Conservation (phyloP, 306 rosid genomes). For the Oemleria cerasiformis region DNA sequence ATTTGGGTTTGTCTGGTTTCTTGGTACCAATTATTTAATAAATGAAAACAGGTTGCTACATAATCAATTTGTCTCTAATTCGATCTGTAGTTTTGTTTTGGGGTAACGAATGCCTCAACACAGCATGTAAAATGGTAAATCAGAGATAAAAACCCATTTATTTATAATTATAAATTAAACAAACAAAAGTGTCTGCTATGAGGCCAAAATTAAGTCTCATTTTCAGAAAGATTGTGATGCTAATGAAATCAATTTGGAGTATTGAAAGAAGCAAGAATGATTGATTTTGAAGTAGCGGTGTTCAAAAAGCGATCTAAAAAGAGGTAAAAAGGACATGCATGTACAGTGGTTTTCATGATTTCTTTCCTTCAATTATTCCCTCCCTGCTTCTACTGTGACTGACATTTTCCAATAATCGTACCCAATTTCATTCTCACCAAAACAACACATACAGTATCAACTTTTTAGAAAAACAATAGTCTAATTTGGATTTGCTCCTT, state of each 20-base stretch:
- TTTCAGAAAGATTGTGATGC: slow-evolving; percentile 11
- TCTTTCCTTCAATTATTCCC: slow-evolving; percentile 5
- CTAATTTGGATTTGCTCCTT: background rate
- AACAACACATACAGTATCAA: background rate
- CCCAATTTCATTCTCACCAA: background rate
- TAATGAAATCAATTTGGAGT: background rate
- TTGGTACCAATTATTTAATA: background rate
- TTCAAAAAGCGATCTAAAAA: background rate
- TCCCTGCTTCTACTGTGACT: background rate
- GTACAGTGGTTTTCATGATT: background rate
- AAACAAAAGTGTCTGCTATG: background rate
- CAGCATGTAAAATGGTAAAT: background rate
- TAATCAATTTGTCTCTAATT: background rate
- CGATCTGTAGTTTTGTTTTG: background rate
- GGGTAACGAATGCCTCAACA: background rate
- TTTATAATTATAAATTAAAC: background rate
- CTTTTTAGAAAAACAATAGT: background rate
- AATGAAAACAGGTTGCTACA: background rate
- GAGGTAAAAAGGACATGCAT: background rate
- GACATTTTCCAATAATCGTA: background rate
- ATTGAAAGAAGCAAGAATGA: background rate
- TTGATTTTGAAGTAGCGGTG: background rate
- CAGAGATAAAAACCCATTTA: no score
- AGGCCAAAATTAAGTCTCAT: slow-evolving; percentile 2
- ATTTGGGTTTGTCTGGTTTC: background rate